These are phyloP conservation scores for Leavenworthia alabamica DNA, from an alignment of 345 rosid species.

Conservation along the genomic window DNA sequence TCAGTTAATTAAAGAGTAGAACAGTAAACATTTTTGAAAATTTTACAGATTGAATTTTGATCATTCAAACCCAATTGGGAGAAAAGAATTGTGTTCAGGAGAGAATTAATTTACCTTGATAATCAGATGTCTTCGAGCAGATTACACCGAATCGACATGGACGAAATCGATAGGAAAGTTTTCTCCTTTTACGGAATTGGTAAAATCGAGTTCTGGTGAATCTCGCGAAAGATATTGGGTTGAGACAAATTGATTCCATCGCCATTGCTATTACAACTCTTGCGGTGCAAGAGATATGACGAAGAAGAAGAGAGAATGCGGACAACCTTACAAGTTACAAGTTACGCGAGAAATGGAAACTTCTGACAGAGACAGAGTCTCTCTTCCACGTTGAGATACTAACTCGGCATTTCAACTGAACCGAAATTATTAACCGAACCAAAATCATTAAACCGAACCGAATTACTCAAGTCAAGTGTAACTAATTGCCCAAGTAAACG, in stretches of 20 bases:
- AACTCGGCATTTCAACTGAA: background rate
- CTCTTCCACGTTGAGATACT: background rate
- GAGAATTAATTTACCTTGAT: constrained; percentile 52
- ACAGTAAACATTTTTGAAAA: background rate
- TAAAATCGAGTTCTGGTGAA: constrained; percentile 15
- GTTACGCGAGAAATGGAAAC: background rate
- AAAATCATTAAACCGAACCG: background rate
- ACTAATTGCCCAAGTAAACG: too few relatives aligned
- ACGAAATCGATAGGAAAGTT: constrained; percentile 7
- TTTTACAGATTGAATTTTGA: background rate
- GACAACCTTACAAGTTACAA: background rate
- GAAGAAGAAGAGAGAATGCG: background rate
- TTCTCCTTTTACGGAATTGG: constrained; percentile 17
- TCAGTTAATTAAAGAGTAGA: background rate
- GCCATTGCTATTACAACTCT: constrained; percentile 7
- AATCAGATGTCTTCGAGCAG: constrained; percentile 38
- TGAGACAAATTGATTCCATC: constrained; percentile 28
- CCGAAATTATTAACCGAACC: background rate
- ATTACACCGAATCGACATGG: constrained; percentile 21
- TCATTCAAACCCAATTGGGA: background rate
- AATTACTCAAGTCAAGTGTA: background rate
- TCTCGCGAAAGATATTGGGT: constrained; percentile 11
- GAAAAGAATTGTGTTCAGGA: too few relatives aligned
- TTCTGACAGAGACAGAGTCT: background rate
- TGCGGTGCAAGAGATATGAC: constrained; percentile 2